These are phyloP conservation scores for Albifimbria verrucaria DNA, from an alignment of 2,329 filamentous ascomycete genomes.

Conservation along the genomic window DNA sequence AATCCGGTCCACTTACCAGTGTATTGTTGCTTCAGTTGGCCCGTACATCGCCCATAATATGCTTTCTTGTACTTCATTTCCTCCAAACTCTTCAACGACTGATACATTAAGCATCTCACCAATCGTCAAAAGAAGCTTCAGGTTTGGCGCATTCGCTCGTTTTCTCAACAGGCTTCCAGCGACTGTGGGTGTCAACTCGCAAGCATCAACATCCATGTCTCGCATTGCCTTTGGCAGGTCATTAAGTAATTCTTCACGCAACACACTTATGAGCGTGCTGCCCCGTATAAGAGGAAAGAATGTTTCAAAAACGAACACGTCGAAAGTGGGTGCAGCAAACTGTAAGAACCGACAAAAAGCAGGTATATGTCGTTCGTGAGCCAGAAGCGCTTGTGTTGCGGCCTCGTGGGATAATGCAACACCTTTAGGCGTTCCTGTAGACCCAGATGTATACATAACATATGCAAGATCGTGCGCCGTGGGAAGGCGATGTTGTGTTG, in stretches of 20 bases:
- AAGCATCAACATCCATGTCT: conserved; percentile 69
- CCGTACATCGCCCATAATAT: conserved; percentile 93
- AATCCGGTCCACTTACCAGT: conserved; percentile 51
- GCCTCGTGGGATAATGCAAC: conserved; percentile 78
- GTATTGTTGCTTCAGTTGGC: conserved; percentile 87
- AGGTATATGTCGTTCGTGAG: conserved; percentile 77
- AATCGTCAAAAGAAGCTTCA: conserved; percentile 77
- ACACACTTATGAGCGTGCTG: conserved; percentile 68
- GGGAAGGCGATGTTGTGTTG: conserved; percentile 13
- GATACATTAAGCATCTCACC: conserved; percentile 85
- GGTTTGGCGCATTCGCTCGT: conserved; percentile 61
- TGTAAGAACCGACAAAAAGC: conserved; percentile 77
- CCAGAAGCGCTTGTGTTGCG: conserved; percentile 76
- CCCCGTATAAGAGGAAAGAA: conserved; percentile 82
- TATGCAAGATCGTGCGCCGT: conserved; percentile 62
- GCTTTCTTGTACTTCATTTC: conserved; percentile 45
- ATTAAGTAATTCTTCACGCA: conserved; percentile 66
- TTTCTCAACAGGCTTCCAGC: conserved; percentile 70
- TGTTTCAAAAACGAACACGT: conserved; percentile 92
- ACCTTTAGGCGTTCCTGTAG: conserved; percentile 85
- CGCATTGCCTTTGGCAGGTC: conserved; percentile 69
- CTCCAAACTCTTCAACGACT: conserved; percentile 78
- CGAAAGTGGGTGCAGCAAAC: conserved; percentile 89
- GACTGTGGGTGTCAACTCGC: conserved; percentile 86
- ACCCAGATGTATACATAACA: conserved; percentile 91